phyloP scores from a whole-genome alignment of 345 rosid species.

The Salix koriyanagi region DNA sequence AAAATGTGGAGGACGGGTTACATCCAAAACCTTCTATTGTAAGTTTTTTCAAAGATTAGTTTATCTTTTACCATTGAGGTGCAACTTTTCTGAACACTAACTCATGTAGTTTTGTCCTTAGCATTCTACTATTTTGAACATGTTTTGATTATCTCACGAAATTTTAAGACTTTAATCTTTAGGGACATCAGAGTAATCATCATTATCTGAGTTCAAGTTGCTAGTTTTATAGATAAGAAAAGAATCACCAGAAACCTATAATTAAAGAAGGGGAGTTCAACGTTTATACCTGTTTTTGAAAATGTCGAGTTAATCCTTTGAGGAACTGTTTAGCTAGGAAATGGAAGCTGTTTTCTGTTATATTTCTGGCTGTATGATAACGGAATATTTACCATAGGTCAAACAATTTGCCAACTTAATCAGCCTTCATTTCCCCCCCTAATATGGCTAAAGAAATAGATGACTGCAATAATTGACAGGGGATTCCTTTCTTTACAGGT shows the following conservation, averaged over 20 bases:
- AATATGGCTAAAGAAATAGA: not conserved
- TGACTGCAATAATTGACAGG: not conserved
- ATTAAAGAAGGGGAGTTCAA: not conserved
- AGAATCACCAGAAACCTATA: not conserved
- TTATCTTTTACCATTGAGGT: not conserved
- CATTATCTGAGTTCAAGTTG: not conserved
- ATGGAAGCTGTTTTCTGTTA: not conserved
- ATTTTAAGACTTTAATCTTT: not conserved
- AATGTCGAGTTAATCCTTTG: not conserved
- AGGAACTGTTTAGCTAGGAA: not conserved
- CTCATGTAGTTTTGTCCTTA: not conserved
- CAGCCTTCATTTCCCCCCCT: not conserved
- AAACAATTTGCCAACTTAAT: not conserved
- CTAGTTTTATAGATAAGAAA: not conserved
- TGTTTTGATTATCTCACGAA: not conserved
- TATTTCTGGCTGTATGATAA: not conserved
- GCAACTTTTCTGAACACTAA: not conserved
- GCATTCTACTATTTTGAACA: not conserved
- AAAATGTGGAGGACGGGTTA: conserved; percentile 15
- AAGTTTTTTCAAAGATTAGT: conserved; percentile 5
- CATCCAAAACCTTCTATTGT: conserved; percentile 15
- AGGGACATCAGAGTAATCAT: not conserved
- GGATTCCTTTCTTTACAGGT: conserved; percentile 2
- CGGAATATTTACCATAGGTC: not conserved
- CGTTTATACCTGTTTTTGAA: not conserved